These are phyloP conservation scores for Beauveria australis DNA, from an alignment of 2,329 filamentous ascomycete species.

Conservation along the genomic window DNA sequence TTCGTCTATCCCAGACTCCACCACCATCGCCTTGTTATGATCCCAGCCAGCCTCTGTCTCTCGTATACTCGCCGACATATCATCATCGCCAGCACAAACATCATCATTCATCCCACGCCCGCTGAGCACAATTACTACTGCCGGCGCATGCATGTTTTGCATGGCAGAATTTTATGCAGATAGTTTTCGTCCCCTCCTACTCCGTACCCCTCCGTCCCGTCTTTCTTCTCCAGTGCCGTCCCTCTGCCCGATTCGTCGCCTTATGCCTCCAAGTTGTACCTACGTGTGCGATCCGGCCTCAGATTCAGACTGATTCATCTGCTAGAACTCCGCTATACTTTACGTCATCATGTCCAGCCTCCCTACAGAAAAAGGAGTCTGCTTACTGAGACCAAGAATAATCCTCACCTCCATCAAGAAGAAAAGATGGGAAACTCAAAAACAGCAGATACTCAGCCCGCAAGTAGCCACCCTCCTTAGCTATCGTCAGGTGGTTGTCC, in stretches of 20 bases:
- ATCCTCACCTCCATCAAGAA: not conserved
- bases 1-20: not conserved
- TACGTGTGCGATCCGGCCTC: too few species aligned
- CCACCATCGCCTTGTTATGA: conserved; percentile 6
- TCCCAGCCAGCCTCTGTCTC: not conserved
- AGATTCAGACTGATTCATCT: too few species aligned
- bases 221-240: too few species aligned
- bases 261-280: too few species aligned
- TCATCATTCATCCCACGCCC: not conserved
- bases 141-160: conserved; percentile 1
- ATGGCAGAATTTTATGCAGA: not conserved
- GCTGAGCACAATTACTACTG: not conserved
- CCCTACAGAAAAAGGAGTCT: too few species aligned
- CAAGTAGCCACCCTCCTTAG: not conserved
- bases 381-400: not conserved
- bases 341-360: too few species aligned
- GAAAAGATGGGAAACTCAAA: not conserved
- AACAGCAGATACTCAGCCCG: not conserved
- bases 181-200: not conserved
- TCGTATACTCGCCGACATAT: not conserved
- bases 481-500: not conserved
- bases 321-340: too few species aligned
- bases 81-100: not conserved
- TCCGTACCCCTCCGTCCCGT: not conserved
- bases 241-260: too few species aligned